A percentile compares a stretch with the other conserved stretches of the same genome.
Conservation (phyloP, 345 rosid genomes). For the Bruguiera gymnorhiza region DNA sequence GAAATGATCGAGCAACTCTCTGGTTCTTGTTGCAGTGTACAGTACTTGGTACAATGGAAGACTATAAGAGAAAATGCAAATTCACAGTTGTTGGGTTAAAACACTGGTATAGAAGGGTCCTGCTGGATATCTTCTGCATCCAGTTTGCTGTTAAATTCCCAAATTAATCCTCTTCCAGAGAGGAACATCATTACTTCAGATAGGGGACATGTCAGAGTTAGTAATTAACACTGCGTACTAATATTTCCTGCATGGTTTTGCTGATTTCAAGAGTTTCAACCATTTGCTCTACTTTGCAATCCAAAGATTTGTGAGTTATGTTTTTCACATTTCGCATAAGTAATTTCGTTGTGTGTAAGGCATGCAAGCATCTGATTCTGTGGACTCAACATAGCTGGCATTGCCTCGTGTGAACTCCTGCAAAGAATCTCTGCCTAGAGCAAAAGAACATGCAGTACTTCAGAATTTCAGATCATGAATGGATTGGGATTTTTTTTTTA, state of each 20-base stretch:
- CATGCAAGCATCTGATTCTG: not conserved
- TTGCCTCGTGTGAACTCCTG: not conserved
- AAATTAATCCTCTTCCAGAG: not conserved
- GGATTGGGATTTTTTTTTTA: not conserved
- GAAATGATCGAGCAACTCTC: not conserved
- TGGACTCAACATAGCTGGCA: not conserved
- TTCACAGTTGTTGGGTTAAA: not conserved
- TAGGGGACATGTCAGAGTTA: too few relatives aligned
- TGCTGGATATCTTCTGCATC: not conserved
- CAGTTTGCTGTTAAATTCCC: not conserved
- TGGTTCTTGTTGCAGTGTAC: not conserved
- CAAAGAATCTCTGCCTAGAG: too few relatives aligned
- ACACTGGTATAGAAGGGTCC: not conserved
- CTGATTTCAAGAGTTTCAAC: not conserved
- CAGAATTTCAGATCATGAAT: not conserved
- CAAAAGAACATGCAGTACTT: not conserved
- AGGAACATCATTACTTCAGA: not conserved
- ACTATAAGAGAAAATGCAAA: not conserved
- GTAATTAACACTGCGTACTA: too few relatives aligned
- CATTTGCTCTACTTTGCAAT: too few relatives aligned
- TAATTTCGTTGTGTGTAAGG: not conserved
- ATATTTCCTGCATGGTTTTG: not conserved
- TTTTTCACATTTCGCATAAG: not conserved
- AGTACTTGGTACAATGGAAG: too few relatives aligned
- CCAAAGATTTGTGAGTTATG: not conserved